phyloP scores from a whole-genome alignment of 768 basidiomycete genomes.

The Leccinum subgranulosum region DNA sequence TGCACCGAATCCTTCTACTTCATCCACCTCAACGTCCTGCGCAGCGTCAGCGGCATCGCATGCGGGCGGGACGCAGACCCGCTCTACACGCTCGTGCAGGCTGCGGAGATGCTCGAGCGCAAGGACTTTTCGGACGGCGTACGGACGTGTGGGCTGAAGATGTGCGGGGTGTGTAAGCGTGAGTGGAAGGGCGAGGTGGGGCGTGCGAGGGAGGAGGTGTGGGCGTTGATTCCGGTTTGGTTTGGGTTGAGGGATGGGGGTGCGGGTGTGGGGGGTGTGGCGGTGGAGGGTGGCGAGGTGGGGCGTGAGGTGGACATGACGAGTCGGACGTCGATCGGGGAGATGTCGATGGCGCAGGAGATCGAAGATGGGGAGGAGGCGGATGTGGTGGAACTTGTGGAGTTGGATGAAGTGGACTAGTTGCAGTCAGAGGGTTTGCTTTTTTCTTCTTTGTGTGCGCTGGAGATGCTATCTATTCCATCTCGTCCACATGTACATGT shows the following conservation, averaged over 20 bases:
- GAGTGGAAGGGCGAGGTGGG: slow-evolving; percentile 42
- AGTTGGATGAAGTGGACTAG: slow-evolving; percentile 10
- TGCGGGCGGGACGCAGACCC: slow-evolving; percentile 73
- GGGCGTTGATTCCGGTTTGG: slow-evolving; percentile 60
- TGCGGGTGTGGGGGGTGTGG: neutral
- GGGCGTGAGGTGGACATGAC: neutral
- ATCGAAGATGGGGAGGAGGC: slow-evolving; percentile 8
- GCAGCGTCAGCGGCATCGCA: slow-evolving; percentile 68
- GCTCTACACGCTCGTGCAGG: slow-evolving; percentile 64
- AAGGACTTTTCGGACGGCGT: slow-evolving; percentile 69
- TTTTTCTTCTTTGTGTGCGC: neutral
- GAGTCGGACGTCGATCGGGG: neutral
- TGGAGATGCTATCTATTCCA: slow-evolving; percentile 16
- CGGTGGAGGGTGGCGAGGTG: neutral
- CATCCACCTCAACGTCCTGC: slow-evolving; percentile 68
- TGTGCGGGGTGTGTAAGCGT: slow-evolving; percentile 49
- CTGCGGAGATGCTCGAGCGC: slow-evolving; percentile 66
- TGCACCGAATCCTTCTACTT: slow-evolving; percentile 75
- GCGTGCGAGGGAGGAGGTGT: slow-evolving; percentile 57
- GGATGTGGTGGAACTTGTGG: slow-evolving; percentile 4
- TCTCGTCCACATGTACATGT: neutral
- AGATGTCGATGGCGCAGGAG: neutral
- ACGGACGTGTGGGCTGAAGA: slow-evolving; percentile 48
- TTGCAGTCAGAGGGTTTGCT: neutral
- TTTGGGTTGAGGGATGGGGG: slow-evolving; percentile 45